Evolutionary conservation across 257 asterid genomes (phyloP), one percentile per base, ranked within the genome.

Genomic region (Capsicum rhomboideum): DNA sequence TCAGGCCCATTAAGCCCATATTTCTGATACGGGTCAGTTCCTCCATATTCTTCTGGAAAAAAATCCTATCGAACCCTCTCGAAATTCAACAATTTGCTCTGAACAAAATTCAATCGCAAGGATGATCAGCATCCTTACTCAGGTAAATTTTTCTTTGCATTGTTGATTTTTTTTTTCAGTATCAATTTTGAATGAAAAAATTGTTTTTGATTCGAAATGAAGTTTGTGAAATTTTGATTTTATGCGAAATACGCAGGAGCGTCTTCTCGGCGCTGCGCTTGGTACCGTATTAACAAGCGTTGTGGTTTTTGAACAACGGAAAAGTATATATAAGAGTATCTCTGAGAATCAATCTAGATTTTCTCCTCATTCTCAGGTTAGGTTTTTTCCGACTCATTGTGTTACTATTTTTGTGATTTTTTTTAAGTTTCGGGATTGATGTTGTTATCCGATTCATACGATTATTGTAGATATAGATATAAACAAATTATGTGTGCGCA

Each of bases 121-220:
- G 78, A 94, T 94, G 98, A 93, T 94, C 91, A 94, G 97, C 92
- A 86, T 94, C 80, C 91, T 94, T 6, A 89, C 98, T 91, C 97
- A 91, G 96, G 97, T 93, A 23, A 11, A 77, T 23, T 44, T 5
- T 26, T 23, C 23, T 55, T 37, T 6, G 34, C 10, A 11, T 44
- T 12, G 82, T 42, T 23, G 0, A 10, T 83, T 16, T 31, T 40
- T 40, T 71, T 23, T 40, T 40, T 40, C 20, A 40, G 6, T 11
- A n/a, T 71, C 8, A 2, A 71, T 59, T 23, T 28, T 63, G n/a
- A 63, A 6, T 63, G 42, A 44, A 40, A 3, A 10, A 21, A 23
- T 3, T 21, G n/a, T 3, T 17, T 3, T 85, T 8, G 59, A 37
- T 55, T 34, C 6, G 46, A n/a, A 23, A 34, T 78, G n/a, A 46